Evolutionary conservation across 2,329 filamentous ascomycete genomes (phyloP), one percentile per base, ranked within the genome.

Genomic region (Penicillium sp.): DNA sequence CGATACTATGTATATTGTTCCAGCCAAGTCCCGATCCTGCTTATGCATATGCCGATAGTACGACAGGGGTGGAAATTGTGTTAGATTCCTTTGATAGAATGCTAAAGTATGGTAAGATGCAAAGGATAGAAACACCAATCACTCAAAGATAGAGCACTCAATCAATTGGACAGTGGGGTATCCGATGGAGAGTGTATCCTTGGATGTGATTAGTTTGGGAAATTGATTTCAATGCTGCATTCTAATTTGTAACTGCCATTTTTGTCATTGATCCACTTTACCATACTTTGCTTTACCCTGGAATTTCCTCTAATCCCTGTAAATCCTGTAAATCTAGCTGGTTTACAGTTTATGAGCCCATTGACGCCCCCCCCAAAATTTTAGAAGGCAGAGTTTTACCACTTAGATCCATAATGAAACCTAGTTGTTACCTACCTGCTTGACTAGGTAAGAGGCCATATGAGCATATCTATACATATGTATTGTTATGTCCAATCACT

Each of bases 31-130:
- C 53, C 44, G 42, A 51, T 46, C 29, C 22, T 46, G 37, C 59
- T 60, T 65, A 51, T 58, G 42, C 61, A 29, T 29, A 29, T 56
- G 54, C 45, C 14, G 37, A 50, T 53, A 5, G 24, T 49, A 59
- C 32, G 49, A 35, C 54, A 53, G 52, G 49, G 47, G 37, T 47
- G 48, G 42, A 39, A 44, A 55, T 5, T n/a, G 20, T 35, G 31
- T 35, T 32, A 7, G 18, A 46, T 11, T 11, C 13, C 29, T 16
- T 46, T 18, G 46, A 26, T 26, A 26, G 24, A 26, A 26, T 26
- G 24, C 7, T 26, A 49, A 49, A 20, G 48, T 49, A 45, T 55
- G 56, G 39, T 38, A 50, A 59, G 26, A 34, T 29, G 16, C 44
- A 50, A 22, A 53, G 38, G 42, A 40, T 22, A 38, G 42, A 38